Conservation (phyloP, 768 basidiomycete genomes). For the Tremella fuciformis region DNA sequence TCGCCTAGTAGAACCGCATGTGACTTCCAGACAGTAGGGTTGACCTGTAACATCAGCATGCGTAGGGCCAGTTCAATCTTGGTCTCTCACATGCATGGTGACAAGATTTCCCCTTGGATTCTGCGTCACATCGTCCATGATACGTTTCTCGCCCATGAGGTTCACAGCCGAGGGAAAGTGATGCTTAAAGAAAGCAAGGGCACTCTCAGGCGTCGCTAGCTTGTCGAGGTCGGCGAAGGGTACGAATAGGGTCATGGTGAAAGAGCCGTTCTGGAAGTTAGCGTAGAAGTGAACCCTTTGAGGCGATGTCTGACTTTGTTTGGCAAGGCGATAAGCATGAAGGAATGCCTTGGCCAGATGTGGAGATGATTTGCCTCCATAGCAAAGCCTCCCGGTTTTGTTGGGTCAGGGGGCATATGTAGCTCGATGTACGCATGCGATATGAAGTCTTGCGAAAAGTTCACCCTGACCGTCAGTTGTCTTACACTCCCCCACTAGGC, state of each 20-base stretch:
- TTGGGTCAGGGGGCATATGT: constrained; percentile 74
- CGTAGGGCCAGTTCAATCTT: neutral
- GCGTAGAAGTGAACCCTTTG: neutral
- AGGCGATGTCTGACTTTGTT: constrained; percentile 69
- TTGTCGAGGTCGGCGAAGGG: constrained; percentile 68
- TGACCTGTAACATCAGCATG: constrained; percentile 19
- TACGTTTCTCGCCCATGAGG: constrained; percentile 73
- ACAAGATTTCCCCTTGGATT: constrained; percentile 89
- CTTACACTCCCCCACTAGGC: neutral
- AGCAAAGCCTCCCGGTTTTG: constrained; percentile 63
- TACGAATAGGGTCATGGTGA: constrained; percentile 95
- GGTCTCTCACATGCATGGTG: constrained; percentile 73
- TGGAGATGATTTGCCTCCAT: constrained; percentile 95
- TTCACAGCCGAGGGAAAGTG: constrained; percentile 86
- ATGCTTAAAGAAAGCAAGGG: constrained; percentile 69
- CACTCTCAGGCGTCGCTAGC: constrained; percentile 60
- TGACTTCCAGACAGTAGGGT: constrained; percentile 28
- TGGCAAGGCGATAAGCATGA: constrained; percentile 98
- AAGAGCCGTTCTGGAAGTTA: constrained; percentile 75
- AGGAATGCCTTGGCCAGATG: constrained; percentile 98
- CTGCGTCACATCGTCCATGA: constrained; percentile 71
- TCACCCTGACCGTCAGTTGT: constrained; percentile 63
- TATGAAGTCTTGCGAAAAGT: constrained; percentile 93
- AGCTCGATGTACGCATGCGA: constrained; percentile 95
- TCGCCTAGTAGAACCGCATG: constrained; percentile 76